Percentiles rank a stretch among this genome's conserved stretches.
phyloP scores from a whole-genome alignment of 192 early-diverging fungal species.

The Rhizophagus sp. region DNA sequence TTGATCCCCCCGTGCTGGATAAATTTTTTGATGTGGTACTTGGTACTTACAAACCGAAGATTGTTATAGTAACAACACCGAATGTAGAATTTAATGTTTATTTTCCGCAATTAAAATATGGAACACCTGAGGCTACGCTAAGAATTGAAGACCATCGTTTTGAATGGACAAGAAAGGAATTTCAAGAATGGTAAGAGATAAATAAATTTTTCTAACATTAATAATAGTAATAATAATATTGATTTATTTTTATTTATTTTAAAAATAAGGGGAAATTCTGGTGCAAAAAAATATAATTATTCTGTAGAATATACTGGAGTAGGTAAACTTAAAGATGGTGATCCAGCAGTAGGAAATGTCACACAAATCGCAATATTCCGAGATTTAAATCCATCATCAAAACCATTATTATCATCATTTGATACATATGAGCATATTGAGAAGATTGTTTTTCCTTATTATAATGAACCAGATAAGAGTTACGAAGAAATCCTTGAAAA shows the following conservation, averaged over 20 bases:
- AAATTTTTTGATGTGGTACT: conserved; percentile 63
- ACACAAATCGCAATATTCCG: conserved; percentile 77
- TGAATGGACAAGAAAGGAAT: conserved; percentile 93
- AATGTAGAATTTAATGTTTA: conserved; percentile 93
- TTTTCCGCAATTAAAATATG: conserved; percentile 78
- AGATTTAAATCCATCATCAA: background rate
- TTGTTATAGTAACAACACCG: conserved; percentile 75
- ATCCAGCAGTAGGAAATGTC: conserved; percentile 59
- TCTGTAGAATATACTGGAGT: conserved; percentile 63
- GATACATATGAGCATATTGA: conserved; percentile 39
- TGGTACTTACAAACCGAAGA: conserved; percentile 65
- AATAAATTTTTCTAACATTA: background rate
- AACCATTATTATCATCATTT: background rate
- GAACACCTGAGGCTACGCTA: conserved; percentile 59
- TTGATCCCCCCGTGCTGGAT: conserved; percentile 58
- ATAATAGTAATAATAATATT: background rate
- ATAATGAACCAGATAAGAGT: conserved; percentile 38
- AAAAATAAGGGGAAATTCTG: conserved; percentile 38
- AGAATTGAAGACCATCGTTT: conserved; percentile 90
- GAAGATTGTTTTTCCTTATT: conserved; percentile 55
- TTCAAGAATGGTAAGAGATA: conserved; percentile 67
- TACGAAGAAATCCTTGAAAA: conserved; percentile 35
- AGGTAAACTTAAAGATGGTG: conserved; percentile 46
- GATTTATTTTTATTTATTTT: background rate
- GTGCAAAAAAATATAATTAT: conserved; percentile 67